Base-by-base conservation (phyloP, 208 protist genomes). In the Wallacemonas sp. region DNA sequence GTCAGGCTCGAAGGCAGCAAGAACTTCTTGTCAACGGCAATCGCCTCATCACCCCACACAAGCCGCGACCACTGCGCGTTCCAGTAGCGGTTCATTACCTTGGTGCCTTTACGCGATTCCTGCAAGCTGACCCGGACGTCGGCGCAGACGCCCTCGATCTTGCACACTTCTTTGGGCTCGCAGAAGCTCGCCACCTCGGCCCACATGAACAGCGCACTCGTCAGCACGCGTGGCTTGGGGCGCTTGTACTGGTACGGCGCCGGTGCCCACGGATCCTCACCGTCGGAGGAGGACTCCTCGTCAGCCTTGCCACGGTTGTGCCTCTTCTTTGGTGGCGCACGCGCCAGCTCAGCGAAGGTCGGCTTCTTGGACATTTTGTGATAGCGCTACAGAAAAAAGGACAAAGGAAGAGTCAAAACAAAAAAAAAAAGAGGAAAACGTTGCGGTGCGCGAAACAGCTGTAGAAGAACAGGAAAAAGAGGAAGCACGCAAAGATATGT, bases 21-120 rank as follows among this genome's bases (percentile, higher is more conserved):
- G 19, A 66, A 62, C 24, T 63, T 62, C 74, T 87, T 87, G 41
- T 73, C 77, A 0, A 39, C 36, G 1, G 79, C 48, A 17, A 84
- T 46, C 30, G 69, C 58, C 22, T 53, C 73, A 29, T 87, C 79
- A 37, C 50, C 73, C 85, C 89, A 91, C 3, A 89, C 30, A 52
- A 94, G 68, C 57, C 72, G 57, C 44, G 70, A 41, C 67, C 79
- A 94, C 68, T 87, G 81, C 61, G 78, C 80, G 41, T 94, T 90
- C 85, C 89, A 94, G 68, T 94, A 94, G 0, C 83, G 80, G 64
- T 94, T 81, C 89, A 94, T 78, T 9, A 91, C 61, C 2, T 45
- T 41, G 0, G 71, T 80, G 1, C 78, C 80, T 3, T 50, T 82
- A 33, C 72, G 78, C 19, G 78, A 85, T 39, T 60, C 63, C 37